Evolutionary conservation across 2,329 filamentous ascomycete genomes (phyloP).

Genomic region (Aspergillus neotritici): DNA sequence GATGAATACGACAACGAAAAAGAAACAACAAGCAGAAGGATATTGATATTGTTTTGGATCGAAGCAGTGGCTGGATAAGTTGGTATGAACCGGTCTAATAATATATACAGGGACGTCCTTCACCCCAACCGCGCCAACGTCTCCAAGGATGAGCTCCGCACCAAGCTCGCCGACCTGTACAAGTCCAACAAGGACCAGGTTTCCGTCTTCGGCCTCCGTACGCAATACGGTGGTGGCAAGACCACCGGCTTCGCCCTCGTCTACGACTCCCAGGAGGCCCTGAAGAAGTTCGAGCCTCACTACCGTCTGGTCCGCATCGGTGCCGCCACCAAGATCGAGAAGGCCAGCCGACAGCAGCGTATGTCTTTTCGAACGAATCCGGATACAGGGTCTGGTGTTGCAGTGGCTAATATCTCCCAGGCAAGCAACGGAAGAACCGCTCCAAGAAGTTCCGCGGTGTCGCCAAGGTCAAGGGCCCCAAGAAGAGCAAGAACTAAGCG

Average conservation of each 20-base stretch:
- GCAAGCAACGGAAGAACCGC: constrained; percentile 99
- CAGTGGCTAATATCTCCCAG: constrained; percentile 56
- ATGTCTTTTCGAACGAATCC: constrained; percentile 48
- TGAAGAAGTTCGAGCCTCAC: constrained; percentile 99
- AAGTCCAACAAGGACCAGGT: constrained; percentile 97
- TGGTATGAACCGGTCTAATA: constrained; percentile 19
- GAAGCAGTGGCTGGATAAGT: neutral
- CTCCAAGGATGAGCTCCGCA: constrained; percentile 96
- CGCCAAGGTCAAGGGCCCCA: constrained; percentile 96
- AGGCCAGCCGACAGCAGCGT: constrained; percentile 98
- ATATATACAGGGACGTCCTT: constrained; percentile 79
- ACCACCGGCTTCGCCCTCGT: constrained; percentile 97
- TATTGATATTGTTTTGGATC: constrained; percentile 5
- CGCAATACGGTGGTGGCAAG: constrained; percentile 99
- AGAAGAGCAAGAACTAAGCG: constrained; percentile 81
- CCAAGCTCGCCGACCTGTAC: constrained; percentile 92
- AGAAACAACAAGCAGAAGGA: neutral
- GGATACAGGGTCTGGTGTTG: no score
- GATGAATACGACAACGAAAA: no score
- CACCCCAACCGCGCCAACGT: constrained; percentile 98
- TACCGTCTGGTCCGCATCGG: constrained; percentile 95
- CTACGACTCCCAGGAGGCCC: constrained; percentile 95
- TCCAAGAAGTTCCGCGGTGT: constrained; percentile 97
- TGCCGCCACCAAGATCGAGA: constrained; percentile 90
- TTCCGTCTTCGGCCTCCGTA: constrained; percentile 96